Base-by-base conservation (phyloP, 2,329 filamentous ascomycete genomes). In the Hortaea werneckii region DNA sequence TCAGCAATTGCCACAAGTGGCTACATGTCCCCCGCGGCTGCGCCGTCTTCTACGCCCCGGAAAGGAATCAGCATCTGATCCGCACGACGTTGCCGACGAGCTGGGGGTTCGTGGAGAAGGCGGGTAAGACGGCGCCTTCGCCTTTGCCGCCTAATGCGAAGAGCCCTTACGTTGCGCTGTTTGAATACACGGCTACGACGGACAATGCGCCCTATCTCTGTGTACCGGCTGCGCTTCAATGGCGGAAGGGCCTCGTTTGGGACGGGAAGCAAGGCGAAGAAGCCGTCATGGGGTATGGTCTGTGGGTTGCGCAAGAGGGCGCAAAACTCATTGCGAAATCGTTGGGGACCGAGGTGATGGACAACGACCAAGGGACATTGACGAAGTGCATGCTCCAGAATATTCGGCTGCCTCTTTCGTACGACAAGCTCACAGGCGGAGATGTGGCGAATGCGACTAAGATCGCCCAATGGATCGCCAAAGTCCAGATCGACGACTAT, bases 1-100 rank as follows among this genome's bases (percentile, higher is more conserved):
- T 90, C 10, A 83, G 76, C 45, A 95, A 95, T 63, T 86, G 81
- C 56, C 86, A 94, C 70, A 94, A 94, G 63, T 96, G 90, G 90
- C 78, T 95, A 6, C 82, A 79, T 58, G 78, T 79, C 0, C 90
- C 89, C 1, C 80, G 89, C 29, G 83, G 82, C 11, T 88, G 84
- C 60, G 87, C 87, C 2, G 70, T 92, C 4, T 78, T 95, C 53
- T 84, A 94, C 65, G 85, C 92, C 1, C 85, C 88, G 0, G 49
- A 72, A 12, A 75, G 83, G 20, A 88, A 94, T 63, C 90, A 95
- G 63, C 68, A 72, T 41, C 65, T 94, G 38, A 79, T 95, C 37
- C 76, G 80, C 10, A 81, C 81, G 2, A 82, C 86, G 0, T 64
- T 94, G 29, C 85, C 87, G 0, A 95, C 87, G 0, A 87, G 82